Evolutionary conservation across 495 filamentous ascomycete genomes (phyloP), one percentile per base, ranked within the genome.

Genomic region (Daldinia concentrica): DNA sequence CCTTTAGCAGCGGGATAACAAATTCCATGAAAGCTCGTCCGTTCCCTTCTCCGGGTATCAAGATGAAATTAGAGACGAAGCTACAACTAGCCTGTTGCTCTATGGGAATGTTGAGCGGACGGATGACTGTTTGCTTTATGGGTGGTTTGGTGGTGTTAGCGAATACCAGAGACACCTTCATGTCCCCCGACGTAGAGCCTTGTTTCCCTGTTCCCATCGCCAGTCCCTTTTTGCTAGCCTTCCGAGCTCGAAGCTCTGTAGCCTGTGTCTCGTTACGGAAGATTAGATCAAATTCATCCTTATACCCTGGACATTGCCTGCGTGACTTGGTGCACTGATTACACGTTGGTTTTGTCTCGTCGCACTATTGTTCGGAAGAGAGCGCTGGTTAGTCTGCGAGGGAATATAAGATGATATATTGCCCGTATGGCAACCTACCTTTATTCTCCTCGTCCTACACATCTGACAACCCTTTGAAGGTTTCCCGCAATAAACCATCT

Each of bases 401-500:
- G n/a, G 15, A 12, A 12, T 11, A 32, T 15, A 24, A 26, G n/a
- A 36, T 36, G 45, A 60, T 14, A n/a, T 29, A 12, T 8, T 12
- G 45, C 19, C 26, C 1, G 54, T 60, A 64, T 37, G 37, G 57
- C 26, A 65, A 77, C 83, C 59, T 81, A 91, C 91, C 89, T 90
- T 93, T 82, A 87, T 91, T 76, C 91, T 86, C 71, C 89, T 85
- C 19, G 86, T 86, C 77, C 90, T 83, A 74, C 90, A 93, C 81
- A 90, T 89, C 77, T 90, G 89, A 75, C 90, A 93, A 58, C 89
- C 90, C 82, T 86, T 85, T 64, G 89, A 91, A 58, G 90, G 90
- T 77, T 91, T 90, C 29, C 90, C 90, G 72, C 88, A 88, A 74
- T 92, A 93, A 1, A 93, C 90, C 90, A 93, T 93, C 30, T 72